Base-by-base conservation (phyloP, 345 rosid genomes). In the Rhizophora apiculata region DNA sequence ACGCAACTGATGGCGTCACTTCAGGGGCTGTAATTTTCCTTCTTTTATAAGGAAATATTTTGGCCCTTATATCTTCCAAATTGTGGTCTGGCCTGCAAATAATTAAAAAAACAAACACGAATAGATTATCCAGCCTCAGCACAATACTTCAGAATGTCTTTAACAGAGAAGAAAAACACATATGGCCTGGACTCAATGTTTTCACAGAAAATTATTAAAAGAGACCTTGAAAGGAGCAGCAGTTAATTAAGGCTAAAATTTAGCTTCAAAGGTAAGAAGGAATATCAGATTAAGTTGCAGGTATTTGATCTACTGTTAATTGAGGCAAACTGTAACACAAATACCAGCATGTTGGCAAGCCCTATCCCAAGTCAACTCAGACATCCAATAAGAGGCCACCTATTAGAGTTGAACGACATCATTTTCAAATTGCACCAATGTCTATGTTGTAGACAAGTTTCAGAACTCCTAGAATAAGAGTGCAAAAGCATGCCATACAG, bases 31-130 rank as follows among this genome's bases (percentile, higher is more conserved):
- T 81, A 70, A 85, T 87, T 63, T 88, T 95, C 80, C 82, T 89
- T 72, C 91, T 79, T 79, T 82, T 92, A 3, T 79, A 80, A 54
- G 98, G 96, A 78, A 95, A 95, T 46, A 95, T 79, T 87, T 82
- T 95, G 58, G 90, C 83, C 77, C 94, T 84, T 75, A 95, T 82
- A 72, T 95, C 99, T 85, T 92, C 93, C 82, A 90, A 71, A 83
- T 82, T 85, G 78, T 90, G 97, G 85, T 89, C 96, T 6, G 96
- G 83, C 81, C 96, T 89, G 84, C 76, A 72, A 4, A 57, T 58
- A 64, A 67, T 70, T 60, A 71, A 73, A 56, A 56, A 71, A 55
- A 72, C 61, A 24, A 20, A 26, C 31, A 48, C 31, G 21, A 64
- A 46, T 21, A 11, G 16, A n/a, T 64, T n/a, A 72, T 49, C 51